A percentile compares a stretch with the other conserved stretches of the same genome.
Evolutionary conservation across 2,329 filamentous ascomycete species (phyloP).

Genomic region (Colletotrichum zoysiae): DNA sequence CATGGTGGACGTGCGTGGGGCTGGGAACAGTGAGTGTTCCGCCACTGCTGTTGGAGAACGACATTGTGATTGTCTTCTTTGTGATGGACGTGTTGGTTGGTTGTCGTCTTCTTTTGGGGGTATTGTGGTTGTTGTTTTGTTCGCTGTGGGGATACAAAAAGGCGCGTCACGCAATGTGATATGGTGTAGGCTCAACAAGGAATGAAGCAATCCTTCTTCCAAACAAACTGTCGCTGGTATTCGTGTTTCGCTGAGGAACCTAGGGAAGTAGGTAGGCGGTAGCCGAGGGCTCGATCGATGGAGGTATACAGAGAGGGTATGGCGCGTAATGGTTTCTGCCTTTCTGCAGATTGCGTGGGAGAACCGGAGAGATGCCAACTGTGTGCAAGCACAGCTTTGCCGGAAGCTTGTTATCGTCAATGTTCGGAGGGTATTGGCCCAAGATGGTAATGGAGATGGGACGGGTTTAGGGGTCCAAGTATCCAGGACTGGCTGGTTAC

Average conservation of each 20-base stretch:
- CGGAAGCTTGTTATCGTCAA: conserved; percentile 28
- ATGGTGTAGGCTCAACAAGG: conserved; percentile 23
- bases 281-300: conserved; percentile 24
- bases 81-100: not conserved
- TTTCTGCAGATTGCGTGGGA: conserved; percentile 2
- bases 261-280: conserved; percentile 21
- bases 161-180: conserved; percentile 20
- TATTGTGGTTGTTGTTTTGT: conserved; percentile 10
- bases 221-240: conserved; percentile 38
- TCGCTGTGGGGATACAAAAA: conserved; percentile 34
- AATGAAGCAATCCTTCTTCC: conserved; percentile 27
- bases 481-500: conserved; percentile 24
- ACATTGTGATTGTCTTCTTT: conserved; percentile 58
- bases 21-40: conserved; percentile 89
- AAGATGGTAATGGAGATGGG: conserved; percentile 16
- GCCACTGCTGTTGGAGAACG: conserved; percentile 71
- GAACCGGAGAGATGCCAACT: conserved; percentile 18
- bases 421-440: conserved; percentile 21
- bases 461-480: conserved; percentile 20
- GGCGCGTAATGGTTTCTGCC: conserved; percentile 21
- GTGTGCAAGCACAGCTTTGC: conserved; percentile 25
- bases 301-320: conserved; percentile 19
- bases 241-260: conserved; percentile 31
- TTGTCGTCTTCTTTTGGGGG: conserved; percentile 17
- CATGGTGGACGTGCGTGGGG: conserved; percentile 84